Base-by-base conservation (phyloP, 345 rosid species). In the Mercurialis annua region DNA sequence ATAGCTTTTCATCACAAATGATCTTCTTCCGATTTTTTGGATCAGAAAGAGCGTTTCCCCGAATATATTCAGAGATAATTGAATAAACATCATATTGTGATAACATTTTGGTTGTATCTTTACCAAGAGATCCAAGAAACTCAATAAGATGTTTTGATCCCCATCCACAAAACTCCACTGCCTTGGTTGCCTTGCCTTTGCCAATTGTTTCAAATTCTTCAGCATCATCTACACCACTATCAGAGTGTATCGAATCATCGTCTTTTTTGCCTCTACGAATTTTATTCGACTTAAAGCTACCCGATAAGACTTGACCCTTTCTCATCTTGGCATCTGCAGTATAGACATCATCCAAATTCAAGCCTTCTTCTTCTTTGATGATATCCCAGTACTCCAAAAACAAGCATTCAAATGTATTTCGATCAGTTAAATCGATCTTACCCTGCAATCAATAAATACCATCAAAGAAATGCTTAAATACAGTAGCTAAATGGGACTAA, bases 61-160 rank as follows among this genome's bases (percentile, higher is more conserved):
- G 69, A 66, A 80, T 62, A 59, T 82, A 84, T 36, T 29, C 46
- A 23, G 60, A 67, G 68, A 84, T 76, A 29, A 78, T 78, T 24
- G 75, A 64, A 53, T 71, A 69, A 59, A 82, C 81, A 10, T 66
- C 69, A 54, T 58, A 62, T 29, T 74, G 80, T 10, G 80, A 64
- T 69, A 82, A 67, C 47, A 70, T 81, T 1, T 71, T 66, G 34
- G 43, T 62, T 40, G 86, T 81, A 50, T 80, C 81, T 67, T 71
- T 80, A 36, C 86, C 86, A 48, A 80, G 65, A 54, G 73, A 84
- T 34, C 44, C 71, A 29, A 85, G 82, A 78, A 85, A 81, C 34
- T 81, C 76, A 54, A 85, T 66, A 49, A 82, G 89, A 29, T 76
- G 76, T 71, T 85, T 78, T 31, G 86, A 80, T 60, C 86, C 88